These are phyloP conservation scores for Sclerotinia spermophila DNA, from an alignment of 2,329 filamentous ascomycete species.

Conservation along the genomic window DNA sequence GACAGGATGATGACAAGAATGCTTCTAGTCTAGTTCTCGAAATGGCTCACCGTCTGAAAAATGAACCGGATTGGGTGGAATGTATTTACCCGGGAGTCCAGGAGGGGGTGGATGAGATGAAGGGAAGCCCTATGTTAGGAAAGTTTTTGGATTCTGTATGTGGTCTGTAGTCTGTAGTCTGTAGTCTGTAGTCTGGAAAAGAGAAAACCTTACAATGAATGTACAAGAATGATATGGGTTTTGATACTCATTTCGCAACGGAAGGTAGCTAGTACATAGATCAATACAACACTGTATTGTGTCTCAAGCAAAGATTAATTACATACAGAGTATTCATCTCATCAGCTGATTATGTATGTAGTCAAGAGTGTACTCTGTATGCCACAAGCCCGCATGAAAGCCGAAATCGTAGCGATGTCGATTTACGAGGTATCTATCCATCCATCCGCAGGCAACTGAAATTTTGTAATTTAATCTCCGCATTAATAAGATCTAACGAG, in stretches of 20 bases:
- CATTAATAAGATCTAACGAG: neutral
- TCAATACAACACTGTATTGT: neutral
- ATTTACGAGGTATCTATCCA: too few species aligned
- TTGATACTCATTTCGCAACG: too few species aligned
- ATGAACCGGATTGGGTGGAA: neutral
- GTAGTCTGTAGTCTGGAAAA: neutral
- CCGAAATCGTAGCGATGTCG: neutral
- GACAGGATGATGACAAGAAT: neutral
- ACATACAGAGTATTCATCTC: neutral
- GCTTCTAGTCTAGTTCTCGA: conserved; percentile 9
- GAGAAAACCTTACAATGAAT: neutral
- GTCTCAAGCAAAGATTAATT: neutral
- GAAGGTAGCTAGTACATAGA: neutral
- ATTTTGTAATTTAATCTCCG: neutral
- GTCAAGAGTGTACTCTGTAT: neutral
- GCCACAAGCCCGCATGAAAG: neutral
- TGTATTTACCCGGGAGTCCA: neutral
- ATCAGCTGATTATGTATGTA: neutral
- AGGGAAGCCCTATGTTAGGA: neutral
- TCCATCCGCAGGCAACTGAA: neutral
- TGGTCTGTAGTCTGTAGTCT: neutral
- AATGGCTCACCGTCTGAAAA: conserved; percentile 15
- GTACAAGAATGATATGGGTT: neutral
- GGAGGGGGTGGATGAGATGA: neutral
- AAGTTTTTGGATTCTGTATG: neutral